Conservation (phyloP, 495 filamentous ascomycete species). For the Clohesyomyces aquaticus region DNA sequence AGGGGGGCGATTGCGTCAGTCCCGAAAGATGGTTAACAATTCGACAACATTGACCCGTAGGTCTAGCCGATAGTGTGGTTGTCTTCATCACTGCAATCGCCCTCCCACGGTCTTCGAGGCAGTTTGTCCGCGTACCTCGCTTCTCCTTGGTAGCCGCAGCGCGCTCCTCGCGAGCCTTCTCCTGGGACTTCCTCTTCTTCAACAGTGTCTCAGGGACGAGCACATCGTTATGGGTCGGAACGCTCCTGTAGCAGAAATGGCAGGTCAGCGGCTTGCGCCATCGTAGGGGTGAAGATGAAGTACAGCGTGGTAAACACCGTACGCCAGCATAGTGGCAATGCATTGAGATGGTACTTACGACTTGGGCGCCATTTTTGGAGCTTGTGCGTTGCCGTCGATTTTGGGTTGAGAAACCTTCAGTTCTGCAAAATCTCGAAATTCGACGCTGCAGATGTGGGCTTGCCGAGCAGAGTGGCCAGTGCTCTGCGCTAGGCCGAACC, state of each 20-base stretch:
- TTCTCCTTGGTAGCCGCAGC: slow-evolving; percentile 77
- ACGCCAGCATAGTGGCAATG: not conserved
- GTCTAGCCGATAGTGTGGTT: slow-evolving; percentile 84
- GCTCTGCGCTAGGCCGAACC: not conserved
- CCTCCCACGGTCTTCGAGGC: slow-evolving; percentile 39
- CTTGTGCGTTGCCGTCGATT: slow-evolving; percentile 14
- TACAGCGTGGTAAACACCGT: not conserved
- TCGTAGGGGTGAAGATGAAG: not conserved
- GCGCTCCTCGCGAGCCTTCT: slow-evolving; percentile 92
- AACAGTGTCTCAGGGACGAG: slow-evolving; percentile 39
- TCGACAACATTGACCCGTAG: slow-evolving; percentile 88
- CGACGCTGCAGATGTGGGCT: not conserved
- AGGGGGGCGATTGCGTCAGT: slow-evolving; percentile 66
- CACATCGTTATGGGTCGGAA: slow-evolving; percentile 35
- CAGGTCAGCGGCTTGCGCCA: not conserved
- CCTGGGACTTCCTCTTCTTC: slow-evolving; percentile 99
- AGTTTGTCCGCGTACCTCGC: slow-evolving; percentile 70
- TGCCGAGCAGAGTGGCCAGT: not conserved
- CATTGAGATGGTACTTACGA: slow-evolving; percentile 17
- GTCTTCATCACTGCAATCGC: slow-evolving; percentile 67
- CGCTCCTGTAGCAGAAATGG: slow-evolving; percentile 19
- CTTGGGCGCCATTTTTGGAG: slow-evolving; percentile 25
- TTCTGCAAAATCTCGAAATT: slow-evolving; percentile 3
- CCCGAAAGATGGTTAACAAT: slow-evolving; percentile 99
- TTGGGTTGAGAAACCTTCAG: slow-evolving; percentile 7